These are phyloP conservation scores for Penicillium antarcticum DNA, from an alignment of 495 filamentous ascomycete species.

Conservation along the genomic window DNA sequence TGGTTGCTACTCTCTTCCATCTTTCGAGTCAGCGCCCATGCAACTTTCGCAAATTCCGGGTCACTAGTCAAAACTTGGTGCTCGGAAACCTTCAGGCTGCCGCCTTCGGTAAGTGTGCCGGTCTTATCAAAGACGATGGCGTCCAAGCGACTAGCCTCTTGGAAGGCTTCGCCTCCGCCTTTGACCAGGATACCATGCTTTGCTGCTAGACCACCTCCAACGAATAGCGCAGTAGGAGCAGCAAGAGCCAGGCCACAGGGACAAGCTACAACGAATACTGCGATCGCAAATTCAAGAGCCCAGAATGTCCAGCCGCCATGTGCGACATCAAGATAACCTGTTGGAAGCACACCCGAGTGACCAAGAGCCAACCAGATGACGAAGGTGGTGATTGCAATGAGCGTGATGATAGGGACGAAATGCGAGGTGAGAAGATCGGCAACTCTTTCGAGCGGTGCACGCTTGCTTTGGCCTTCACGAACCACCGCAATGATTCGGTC, in stretches of 20 bases:
- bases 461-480: slow-evolving; percentile 83
- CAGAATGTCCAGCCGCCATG: slow-evolving; percentile 82
- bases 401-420: slow-evolving; percentile 83
- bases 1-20: slow-evolving; percentile 84
- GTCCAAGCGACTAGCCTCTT: slow-evolving; percentile 84
- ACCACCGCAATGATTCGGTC: slow-evolving; percentile 89
- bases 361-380: slow-evolving; percentile 79
- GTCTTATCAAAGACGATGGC: slow-evolving; percentile 96
- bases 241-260: slow-evolving; percentile 91
- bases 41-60: slow-evolving; percentile 30
- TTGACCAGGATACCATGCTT: slow-evolving; percentile 87
- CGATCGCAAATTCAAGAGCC: slow-evolving; percentile 87
- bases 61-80: slow-evolving; percentile 53
- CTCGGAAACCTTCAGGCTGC: slow-evolving; percentile 75
- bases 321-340: slow-evolving; percentile 60
- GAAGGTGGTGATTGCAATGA: slow-evolving; percentile 80
- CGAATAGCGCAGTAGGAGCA: slow-evolving; percentile 89
- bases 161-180: slow-evolving; percentile 94
- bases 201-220: slow-evolving; percentile 84
- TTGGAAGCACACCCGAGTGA: slow-evolving; percentile 61
- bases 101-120: slow-evolving; percentile 84
- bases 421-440: slow-evolving; percentile 83
- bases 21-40: slow-evolving; percentile 55
- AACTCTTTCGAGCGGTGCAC: slow-evolving; percentile 81
- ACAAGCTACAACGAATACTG: slow-evolving; percentile 93